Evolutionary conservation across 306 rosid genomes (phyloP), one percentile per base, ranked within the genome.

Genomic region (Vigna nakashimae): DNA sequence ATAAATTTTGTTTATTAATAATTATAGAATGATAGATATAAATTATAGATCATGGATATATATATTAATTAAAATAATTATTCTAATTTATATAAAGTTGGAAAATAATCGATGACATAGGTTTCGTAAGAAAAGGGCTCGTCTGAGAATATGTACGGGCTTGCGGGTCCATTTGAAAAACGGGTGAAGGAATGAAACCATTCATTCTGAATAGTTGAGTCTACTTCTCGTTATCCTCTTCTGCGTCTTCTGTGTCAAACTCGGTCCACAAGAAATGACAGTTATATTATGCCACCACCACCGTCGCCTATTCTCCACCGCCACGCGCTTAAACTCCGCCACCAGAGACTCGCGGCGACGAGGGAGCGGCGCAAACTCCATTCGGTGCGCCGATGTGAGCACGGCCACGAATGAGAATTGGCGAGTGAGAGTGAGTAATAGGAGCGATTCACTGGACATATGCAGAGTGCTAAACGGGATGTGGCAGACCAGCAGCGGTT

Each of bases 401-500:
- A 71, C 83, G 38, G 71, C n/a, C 22, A 34, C 77, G 6, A 26
- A 53, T 5, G 91, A 87, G 84, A 65, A 86, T 75, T 80, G 77
- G 56, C 77, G 65, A 38, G 84, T 88, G 51, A 89, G 82, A 6
- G 70, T 95, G 84, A 80, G 78, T 36, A 88, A 76, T 81, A 84
- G 89, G 60, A 82, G 82, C 69, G 93, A 92, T 90, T 92, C 90
- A 7, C 64, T 95, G 43, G 87, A 84, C 3, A 88, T 95, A 66
- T 89, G 91, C 85, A 82, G 98, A 63, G 89, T 91, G 14, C 83
- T 95, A 14, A 92, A 95, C 60, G 93, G 93, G 56, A 89, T 95
- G 96, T 95, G 97, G 98, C 97, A 92, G 82, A 88, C 96, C 2
- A 89, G 97, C 17, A 98, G 97, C 0, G 97, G 90, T 5, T 92